Conservation (phyloP, 495 filamentous ascomycete genomes). For the Cryomyces minteri region DNA sequence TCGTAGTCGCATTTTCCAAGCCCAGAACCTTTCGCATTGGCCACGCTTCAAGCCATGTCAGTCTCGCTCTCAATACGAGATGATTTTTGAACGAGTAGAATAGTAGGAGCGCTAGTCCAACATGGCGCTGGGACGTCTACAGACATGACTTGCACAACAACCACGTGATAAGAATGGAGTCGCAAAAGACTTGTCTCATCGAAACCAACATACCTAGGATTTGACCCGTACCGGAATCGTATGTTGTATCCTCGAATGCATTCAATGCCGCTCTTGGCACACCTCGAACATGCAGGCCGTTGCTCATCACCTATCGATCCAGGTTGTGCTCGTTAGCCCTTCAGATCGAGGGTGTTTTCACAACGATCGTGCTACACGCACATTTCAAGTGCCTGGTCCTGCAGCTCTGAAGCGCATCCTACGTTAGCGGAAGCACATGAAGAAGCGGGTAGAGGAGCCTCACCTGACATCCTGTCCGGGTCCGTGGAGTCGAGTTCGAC, state of each 20-base stretch:
- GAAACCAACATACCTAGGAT: slow-evolving; percentile 8
- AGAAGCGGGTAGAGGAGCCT: neutral
- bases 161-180: neutral
- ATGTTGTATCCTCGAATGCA: slow-evolving; percentile 8
- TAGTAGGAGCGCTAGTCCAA: neutral
- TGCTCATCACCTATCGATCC: neutral
- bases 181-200: no score
- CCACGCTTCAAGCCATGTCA: neutral
- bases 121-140: neutral
- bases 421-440: neutral
- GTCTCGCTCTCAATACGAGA: neutral
- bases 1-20: slow-evolving; percentile 7
- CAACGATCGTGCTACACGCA: neutral
- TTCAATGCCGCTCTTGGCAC: slow-evolving; percentile 2
- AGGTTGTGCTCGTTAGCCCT: neutral
- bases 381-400: neutral
- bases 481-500: neutral
- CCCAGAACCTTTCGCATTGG: slow-evolving; percentile 1
- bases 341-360: no score
- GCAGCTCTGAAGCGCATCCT: neutral
- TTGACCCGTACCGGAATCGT: slow-evolving; percentile 7
- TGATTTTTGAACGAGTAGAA: neutral
- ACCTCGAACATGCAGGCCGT: slow-evolving; percentile 5
- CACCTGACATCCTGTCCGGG: neutral
- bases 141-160: neutral